Evolutionary conservation across 1,139 yeast species (phyloP), one percentile per base, ranked within the genome.

Genomic region (Geotrichum carabidarum): DNA sequence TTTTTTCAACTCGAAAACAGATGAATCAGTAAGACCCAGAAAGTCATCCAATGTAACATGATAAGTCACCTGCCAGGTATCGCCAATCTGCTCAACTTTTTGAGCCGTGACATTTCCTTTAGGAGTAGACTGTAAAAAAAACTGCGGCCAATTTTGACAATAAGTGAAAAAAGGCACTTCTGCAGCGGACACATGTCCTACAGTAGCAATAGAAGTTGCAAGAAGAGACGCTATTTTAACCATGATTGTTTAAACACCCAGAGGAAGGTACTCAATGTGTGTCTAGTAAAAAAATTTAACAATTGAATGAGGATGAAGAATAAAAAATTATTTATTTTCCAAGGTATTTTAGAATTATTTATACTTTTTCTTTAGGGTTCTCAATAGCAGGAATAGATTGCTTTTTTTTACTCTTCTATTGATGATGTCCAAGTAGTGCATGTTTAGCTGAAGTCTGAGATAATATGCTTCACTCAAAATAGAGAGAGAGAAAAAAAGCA

Each of bases 1-100:
- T n/a, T 48, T 41, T 31, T 48, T 48, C 22, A 48, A 32, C 41
- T 48, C 51, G 32, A 31, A 40, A 15, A 48, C 34, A 35, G 14
- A n/a, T 15, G n/a, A 12, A 14, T 14, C 38, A 6, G 40, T 38
- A 15, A 12, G 14, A 12, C 32, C 32, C 8, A 14, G 11, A 17
- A 11, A 8, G 17, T 48, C 51, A 6, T 48, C 17, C n/a, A 48
- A 22, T 6, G n/a, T 12, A 9, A 48, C 40, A 35, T 48, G 45
- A 30, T 48, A 48, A 11, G 51, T 48, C 12, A 48, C 51, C 12
- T 40, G 32, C 51, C 51, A 48, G n/a, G 18, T 31, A 40, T 38
- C 51, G 27, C 30, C 18, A 32, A 41, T 31, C 4, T 12, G 14
- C 18, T 41, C 42, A 41, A 48, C 51, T 8, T 30, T 31, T 8